Evolutionary conservation across 257 asterid species (phyloP).

Genomic region (Nicotiana tabacum): DNA sequence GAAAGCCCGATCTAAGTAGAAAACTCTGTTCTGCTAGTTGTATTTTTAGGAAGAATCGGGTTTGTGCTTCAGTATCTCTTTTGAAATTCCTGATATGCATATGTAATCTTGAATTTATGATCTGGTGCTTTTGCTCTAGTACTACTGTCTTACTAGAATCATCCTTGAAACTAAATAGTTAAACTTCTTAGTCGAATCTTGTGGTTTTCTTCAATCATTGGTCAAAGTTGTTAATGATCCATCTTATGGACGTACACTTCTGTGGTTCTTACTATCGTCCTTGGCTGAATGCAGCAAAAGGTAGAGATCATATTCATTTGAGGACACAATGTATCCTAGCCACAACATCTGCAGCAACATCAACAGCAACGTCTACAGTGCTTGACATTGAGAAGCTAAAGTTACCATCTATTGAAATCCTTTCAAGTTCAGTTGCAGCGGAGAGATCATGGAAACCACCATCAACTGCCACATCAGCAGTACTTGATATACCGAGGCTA

Average conservation of each 20-base stretch:
- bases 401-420: constrained; percentile 51
- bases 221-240: constrained; percentile 5
- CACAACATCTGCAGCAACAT: constrained; percentile 43
- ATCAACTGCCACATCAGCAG: constrained; percentile 36
- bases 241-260: constrained; percentile 7
- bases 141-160: neutral
- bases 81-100: constrained; percentile 3
- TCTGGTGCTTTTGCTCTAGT: neutral
- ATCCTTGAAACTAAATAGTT: neutral
- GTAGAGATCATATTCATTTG: constrained; percentile 43
- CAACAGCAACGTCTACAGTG: constrained; percentile 45
- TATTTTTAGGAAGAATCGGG: neutral
- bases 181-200: neutral
- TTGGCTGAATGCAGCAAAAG: constrained; percentile 60
- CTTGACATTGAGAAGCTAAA: constrained; percentile 66
- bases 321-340: constrained; percentile 72
- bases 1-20: neutral
- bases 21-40: neutral
- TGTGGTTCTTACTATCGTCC: constrained; percentile 16
- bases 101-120: neutral
- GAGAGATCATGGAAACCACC: constrained; percentile 54
- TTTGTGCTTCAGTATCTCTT: neutral
- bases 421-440: constrained; percentile 40
- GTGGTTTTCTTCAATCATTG: neutral
- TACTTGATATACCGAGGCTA: constrained; percentile 61